Conservation (phyloP, 768 basidiomycete species). For the Lactarius indigo region DNA sequence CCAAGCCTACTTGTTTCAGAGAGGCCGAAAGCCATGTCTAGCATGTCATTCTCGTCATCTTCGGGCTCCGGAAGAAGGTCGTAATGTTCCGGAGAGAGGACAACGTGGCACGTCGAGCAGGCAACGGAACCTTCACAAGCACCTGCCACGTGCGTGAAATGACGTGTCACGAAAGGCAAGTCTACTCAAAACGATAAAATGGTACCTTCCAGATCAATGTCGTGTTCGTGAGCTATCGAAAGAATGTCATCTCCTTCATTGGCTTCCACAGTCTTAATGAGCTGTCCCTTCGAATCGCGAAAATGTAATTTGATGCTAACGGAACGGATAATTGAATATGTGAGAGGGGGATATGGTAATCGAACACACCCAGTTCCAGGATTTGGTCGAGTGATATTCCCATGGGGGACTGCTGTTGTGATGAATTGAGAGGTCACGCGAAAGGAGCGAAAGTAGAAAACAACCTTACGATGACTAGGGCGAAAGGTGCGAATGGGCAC, state of each 20-base stretch:
- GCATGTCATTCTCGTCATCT: slow-evolving; percentile 98
- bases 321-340: slow-evolving; percentile 7
- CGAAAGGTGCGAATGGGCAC: slow-evolving; percentile 5
- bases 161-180: slow-evolving; percentile 4
- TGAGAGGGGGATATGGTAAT: no score
- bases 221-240: slow-evolving; percentile 89
- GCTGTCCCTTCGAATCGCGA: slow-evolving; percentile 79
- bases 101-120: slow-evolving; percentile 96
- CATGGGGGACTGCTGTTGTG: slow-evolving; percentile 39
- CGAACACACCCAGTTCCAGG: slow-evolving; percentile 63
- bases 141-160: slow-evolving; percentile 45
- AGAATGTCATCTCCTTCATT: slow-evolving; percentile 94
- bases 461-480: slow-evolving; percentile 5
- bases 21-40: slow-evolving; percentile 96
- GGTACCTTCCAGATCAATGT: slow-evolving; percentile 91
- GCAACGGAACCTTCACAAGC: slow-evolving; percentile 97
- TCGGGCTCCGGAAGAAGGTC: slow-evolving; percentile 88
- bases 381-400: slow-evolving; percentile 53
- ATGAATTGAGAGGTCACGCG: neutral
- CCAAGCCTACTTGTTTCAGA: slow-evolving; percentile 88
- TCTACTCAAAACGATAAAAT: neutral
- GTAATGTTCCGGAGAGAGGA: slow-evolving; percentile 76
- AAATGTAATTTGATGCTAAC: slow-evolving; percentile 85
- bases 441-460: neutral
- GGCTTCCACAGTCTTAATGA: slow-evolving; percentile 85